These are phyloP conservation scores for Gigaspora rosea DNA, from an alignment of 192 early-diverging fungal genomes.

Conservation along the genomic window DNA sequence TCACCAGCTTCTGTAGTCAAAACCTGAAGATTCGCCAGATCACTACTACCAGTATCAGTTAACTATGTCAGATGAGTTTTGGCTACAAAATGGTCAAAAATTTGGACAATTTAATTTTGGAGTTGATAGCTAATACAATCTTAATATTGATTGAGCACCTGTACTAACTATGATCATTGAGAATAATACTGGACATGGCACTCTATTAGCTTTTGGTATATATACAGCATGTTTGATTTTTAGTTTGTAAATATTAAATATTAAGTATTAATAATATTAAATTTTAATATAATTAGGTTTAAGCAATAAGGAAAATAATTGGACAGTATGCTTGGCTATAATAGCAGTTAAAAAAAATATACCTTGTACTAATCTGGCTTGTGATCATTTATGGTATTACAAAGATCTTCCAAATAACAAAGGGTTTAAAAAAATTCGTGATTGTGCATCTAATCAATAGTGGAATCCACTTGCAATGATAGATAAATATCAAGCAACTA, in stretches of 20 bases:
- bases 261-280: no score
- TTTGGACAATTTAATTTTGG: no score
- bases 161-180: no score
- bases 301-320: no score
- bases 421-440: not conserved
- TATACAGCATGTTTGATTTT: not conserved
- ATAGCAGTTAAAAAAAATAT: conserved; percentile 7
- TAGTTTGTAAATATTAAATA: not conserved
- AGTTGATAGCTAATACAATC: not conserved
- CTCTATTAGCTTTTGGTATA: not conserved
- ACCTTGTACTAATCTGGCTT: not conserved
- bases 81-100: no score
- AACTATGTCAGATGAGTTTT: no score
- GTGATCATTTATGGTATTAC: not conserved
- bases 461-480: not conserved
- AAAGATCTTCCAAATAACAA: not conserved
- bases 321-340: not conserved
- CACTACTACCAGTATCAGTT: no score
- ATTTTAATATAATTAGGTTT: no score
- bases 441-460: not conserved
- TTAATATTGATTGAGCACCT: not conserved
- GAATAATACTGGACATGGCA: not conserved
- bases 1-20: no score
- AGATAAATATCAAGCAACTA: conserved; percentile 2
- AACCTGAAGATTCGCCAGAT: no score